These are phyloP conservation scores for Arthrobotrys musiformis DNA, from an alignment of 2,329 filamentous ascomycete species.

Conservation along the genomic window DNA sequence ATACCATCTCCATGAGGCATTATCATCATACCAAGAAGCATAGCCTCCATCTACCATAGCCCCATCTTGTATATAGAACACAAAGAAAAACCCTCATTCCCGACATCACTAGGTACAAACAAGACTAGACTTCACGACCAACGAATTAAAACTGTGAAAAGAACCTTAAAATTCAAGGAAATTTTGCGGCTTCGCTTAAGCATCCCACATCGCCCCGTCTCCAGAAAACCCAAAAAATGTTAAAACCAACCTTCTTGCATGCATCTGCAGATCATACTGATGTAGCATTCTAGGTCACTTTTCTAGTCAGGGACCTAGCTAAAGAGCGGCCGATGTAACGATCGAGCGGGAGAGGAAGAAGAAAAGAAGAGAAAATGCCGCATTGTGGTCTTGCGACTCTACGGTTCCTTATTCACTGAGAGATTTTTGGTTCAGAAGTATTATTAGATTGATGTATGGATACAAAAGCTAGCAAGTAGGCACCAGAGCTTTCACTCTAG, in stretches of 20 bases:
- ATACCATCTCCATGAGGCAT: background rate
- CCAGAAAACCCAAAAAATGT: conserved; percentile 12
- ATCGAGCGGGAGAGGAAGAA: background rate
- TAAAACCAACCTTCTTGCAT: conserved; percentile 28
- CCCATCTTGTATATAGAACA: background rate
- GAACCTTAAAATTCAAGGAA: conserved; percentile 6
- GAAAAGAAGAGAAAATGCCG: conserved; percentile 53
- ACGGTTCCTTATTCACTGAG: background rate
- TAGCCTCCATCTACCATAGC: background rate
- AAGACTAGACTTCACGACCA: too few species aligned
- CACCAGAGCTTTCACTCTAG: background rate
- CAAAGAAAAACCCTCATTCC: background rate
- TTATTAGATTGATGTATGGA: conserved; percentile 6
- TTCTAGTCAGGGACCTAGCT: conserved; percentile 26
- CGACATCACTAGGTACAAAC: too few species aligned
- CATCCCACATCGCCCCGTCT: background rate
- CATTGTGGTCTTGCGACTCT: conserved; percentile 24
- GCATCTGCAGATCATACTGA: conserved; percentile 51
- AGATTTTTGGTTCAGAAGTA: background rate
- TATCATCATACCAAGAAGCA: background rate
- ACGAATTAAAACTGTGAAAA: background rate
- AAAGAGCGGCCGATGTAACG: background rate
- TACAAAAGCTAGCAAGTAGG: conserved; percentile 29
- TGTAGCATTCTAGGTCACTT: conserved; percentile 7
- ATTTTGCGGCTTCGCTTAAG: conserved; percentile 12